Base-by-base conservation (phyloP, 1,284 basidiomycete genomes). In the Coniferiporia sulphurascens region DNA sequence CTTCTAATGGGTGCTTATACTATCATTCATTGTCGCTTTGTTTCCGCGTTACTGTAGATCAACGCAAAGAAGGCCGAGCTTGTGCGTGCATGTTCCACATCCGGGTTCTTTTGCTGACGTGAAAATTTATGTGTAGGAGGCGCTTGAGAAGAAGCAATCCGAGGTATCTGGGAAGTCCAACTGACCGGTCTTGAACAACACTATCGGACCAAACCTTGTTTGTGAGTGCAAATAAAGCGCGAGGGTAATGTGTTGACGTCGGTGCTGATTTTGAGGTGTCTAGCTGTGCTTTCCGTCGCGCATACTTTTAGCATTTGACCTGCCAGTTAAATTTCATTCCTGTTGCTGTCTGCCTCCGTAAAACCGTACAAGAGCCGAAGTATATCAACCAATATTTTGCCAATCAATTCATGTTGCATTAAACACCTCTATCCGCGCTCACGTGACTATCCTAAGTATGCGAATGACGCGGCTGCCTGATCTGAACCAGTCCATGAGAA, bases 41-140 rank as follows among this genome's bases (percentile, higher is more conserved):
- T 27, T 27, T 27, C 27, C 5, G 27, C 27, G 2, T 27, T 27
- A 27, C 27, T 5, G 27, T 54, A 87, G 85, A 80, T 87, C 60
- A 78, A 80, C 52, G 67, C 71, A 61, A 85, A 86, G 74, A 78
- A 83, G 72, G 65, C 71, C 2, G 82, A 87, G 66, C 71, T 87
- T 61, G 85, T 85, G 61, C 65, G 77, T 71, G 21, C 45, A 13
- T 56, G 52, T 60, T 36, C 41, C 51, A 46, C 52, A 32, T 56
- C 50, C 60, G 58, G 43, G 55, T 49, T 55, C 59, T 52, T 19
- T 56, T 45, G 41, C 27, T 50, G 46, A 45, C 32, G 13, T 36
- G 19, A n/a, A 3, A 46, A 17, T n/a, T 8, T 52, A 44, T 3
- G 44, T 52, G 2, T 52, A 66, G 76, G 74, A 69, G 5, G 64